Evolutionary conservation across 73 alveolate genomes (phyloP).

Genomic region (Paramecium sexaurelia): DNA sequence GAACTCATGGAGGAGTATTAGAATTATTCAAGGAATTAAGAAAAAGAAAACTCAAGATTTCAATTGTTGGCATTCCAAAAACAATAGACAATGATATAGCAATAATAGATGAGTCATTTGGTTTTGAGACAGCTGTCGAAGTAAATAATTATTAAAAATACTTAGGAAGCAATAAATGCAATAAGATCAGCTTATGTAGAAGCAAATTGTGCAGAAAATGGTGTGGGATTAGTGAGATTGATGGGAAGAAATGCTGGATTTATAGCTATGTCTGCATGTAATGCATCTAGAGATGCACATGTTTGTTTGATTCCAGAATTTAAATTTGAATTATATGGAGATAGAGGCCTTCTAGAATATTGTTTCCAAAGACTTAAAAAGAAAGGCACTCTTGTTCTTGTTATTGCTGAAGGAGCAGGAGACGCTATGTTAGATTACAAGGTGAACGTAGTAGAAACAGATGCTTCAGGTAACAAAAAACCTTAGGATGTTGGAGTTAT

Average conservation of each 20-base stretch:
- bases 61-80: conserved; percentile 97
- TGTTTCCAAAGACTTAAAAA: conserved; percentile 77
- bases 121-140: conserved; percentile 97
- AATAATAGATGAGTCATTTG: conserved; percentile 96
- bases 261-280: conserved; percentile 95
- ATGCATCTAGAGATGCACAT: conserved; percentile 97
- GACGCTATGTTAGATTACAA: conserved; percentile 84
- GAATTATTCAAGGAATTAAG: conserved; percentile 76
- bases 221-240: conserved; percentile 97
- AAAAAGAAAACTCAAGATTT: conserved; percentile 76
- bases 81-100: conserved; percentile 99
- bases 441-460: conserved; percentile 76
- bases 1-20: conserved; percentile 96
- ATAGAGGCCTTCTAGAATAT: conserved; percentile 84
- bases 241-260: conserved; percentile 99
- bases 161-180: conserved; percentile 88
- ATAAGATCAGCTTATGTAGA: conserved; percentile 97
- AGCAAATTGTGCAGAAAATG: conserved; percentile 94
- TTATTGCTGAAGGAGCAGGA: conserved; percentile 88
- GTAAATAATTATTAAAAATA: conserved; percentile 70
- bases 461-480: conserved; percentile 88
- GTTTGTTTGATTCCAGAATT: conserved; percentile 98
- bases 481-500: conserved; percentile 93
- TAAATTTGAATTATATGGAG: conserved; percentile 93
- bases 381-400: conserved; percentile 83